Conservation (phyloP, 148 eudicot species). For the Silene latifolia region DNA sequence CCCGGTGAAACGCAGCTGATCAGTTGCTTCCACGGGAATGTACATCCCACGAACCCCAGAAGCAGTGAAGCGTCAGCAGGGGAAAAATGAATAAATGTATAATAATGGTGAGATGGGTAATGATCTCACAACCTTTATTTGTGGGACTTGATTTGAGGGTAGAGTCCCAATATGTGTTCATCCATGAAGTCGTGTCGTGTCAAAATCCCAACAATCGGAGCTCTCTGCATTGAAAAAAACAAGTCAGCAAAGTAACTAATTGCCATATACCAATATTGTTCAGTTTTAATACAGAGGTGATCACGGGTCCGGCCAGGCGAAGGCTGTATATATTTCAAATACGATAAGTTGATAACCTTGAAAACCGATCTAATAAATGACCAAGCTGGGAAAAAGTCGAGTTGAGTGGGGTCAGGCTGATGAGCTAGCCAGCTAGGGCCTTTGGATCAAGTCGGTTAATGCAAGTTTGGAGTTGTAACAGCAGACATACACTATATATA, state of each 20-base stretch:
- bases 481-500: not conserved
- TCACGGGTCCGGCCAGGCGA: too few relatives aligned
- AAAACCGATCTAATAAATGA: not conserved
- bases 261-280: too few relatives aligned
- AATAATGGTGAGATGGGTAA: not conserved
- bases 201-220: conserved; percentile 60
- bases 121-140: conserved; percentile 22
- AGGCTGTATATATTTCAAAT: too few relatives aligned
- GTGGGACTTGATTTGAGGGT: conserved; percentile 39
- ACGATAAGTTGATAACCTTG: too few relatives aligned
- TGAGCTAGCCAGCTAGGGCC: not conserved
- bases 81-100: not conserved
- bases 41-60: not conserved
- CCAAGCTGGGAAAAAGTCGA: not conserved
- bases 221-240: conserved; percentile 44
- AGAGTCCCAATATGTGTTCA: conserved; percentile 57
- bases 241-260: not conserved
- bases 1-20: not conserved
- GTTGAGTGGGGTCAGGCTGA: not conserved
- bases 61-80: not conserved
- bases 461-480: not conserved
- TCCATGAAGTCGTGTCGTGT: conserved; percentile 71
- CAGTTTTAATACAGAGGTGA: too few relatives aligned
- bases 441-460: too few relatives aligned
- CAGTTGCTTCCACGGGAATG: conserved; percentile 5